These are phyloP conservation scores for Immersiporthe knoxdaviesiana DNA, from an alignment of 2,329 filamentous ascomycete genomes.

Conservation along the genomic window DNA sequence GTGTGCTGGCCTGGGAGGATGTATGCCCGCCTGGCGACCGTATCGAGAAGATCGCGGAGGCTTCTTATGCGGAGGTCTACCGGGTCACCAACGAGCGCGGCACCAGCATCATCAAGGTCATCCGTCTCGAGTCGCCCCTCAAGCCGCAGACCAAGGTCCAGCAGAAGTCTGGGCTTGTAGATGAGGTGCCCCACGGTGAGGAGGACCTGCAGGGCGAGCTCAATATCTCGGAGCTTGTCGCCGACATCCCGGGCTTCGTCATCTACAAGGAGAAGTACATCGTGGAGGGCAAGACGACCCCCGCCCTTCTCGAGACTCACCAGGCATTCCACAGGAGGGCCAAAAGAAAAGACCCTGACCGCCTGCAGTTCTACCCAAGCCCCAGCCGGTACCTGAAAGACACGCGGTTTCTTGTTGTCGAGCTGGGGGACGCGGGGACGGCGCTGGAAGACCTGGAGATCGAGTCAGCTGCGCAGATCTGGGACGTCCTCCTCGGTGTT, in stretches of 20 bases:
- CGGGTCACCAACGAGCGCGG: slow-evolving; percentile 62
- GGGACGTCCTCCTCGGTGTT: slow-evolving; percentile 66
- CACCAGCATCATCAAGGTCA: slow-evolving; percentile 68
- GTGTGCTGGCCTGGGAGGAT: slow-evolving; percentile 59
- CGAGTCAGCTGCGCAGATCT: slow-evolving; percentile 54
- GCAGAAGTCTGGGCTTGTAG: slow-evolving; percentile 56
- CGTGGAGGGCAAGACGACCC: slow-evolving; percentile 58
- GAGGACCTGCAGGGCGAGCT: slow-evolving; percentile 62
- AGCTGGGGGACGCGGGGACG: slow-evolving; percentile 64
- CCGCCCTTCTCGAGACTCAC: slow-evolving; percentile 61
- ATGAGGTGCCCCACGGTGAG: slow-evolving; percentile 61
- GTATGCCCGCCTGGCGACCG: slow-evolving; percentile 56
- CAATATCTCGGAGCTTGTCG: slow-evolving; percentile 65
- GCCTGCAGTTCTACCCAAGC: slow-evolving; percentile 64
- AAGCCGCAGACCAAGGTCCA: slow-evolving; percentile 62
- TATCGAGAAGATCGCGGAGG: slow-evolving; percentile 68
- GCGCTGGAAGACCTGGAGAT: slow-evolving; percentile 63
- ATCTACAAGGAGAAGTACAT: slow-evolving; percentile 68
- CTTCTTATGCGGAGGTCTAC: slow-evolving; percentile 69
- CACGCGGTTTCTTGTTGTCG: slow-evolving; percentile 63
- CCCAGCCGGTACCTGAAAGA: slow-evolving; percentile 62
- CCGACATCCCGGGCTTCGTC: slow-evolving; percentile 67
- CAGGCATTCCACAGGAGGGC: slow-evolving; percentile 58
- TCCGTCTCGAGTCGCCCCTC: slow-evolving; percentile 62
- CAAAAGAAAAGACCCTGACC: slow-evolving; percentile 58